Base-by-base conservation (phyloP, 495 filamentous ascomycete species). In the Aspergillus indologenus region DNA sequence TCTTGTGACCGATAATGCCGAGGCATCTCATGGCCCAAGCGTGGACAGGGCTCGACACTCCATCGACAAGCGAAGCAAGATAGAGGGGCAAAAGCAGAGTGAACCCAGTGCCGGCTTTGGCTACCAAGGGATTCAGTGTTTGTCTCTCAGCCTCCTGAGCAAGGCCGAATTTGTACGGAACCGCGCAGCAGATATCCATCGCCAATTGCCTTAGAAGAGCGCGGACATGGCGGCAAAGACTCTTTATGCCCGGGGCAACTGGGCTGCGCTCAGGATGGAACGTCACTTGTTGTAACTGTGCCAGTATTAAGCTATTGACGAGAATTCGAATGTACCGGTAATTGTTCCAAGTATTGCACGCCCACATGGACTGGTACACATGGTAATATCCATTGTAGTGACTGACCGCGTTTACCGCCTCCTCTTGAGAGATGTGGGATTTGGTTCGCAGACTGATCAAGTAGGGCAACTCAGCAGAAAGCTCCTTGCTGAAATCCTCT, bases 301-400 rank as follows among this genome's bases (percentile, higher is more conserved):
- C 9, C 22, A 51, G 48, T 6, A 51, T 51, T 7, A 51, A 4
- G 3, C 14, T 31, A 15, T 51, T 51, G 48, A 51, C 48, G 3
- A 51, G 48, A 9, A 51, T 51, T 1, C 48, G 23, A 6, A 31
- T 19, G 7, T 31, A 51, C 9, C 48, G 48, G 15, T 51, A 51
- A 24, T 51, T 51, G 23, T 51, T 51, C 48, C 48, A 51, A 26
- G 29, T 29, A 15, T 51, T 51, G 48, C 48, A 51, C 22, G 18
- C 18, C 48, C 48, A 51, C 15, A 29, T 24, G 23, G 48, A 31
- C 14, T 29, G 48, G 48, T 51, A 51, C 22, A 51, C 29, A 29
- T 51, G 48, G 15, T 31, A 51, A 9, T 17, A 17, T 2, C 48
- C 48, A n/a, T 51, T 24, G 14, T 34, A 51, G 18, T 31, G 22